phyloP scores from a whole-genome alignment of 352 stramenopile genomes.

The Aphanomyces cochlioides region DNA sequence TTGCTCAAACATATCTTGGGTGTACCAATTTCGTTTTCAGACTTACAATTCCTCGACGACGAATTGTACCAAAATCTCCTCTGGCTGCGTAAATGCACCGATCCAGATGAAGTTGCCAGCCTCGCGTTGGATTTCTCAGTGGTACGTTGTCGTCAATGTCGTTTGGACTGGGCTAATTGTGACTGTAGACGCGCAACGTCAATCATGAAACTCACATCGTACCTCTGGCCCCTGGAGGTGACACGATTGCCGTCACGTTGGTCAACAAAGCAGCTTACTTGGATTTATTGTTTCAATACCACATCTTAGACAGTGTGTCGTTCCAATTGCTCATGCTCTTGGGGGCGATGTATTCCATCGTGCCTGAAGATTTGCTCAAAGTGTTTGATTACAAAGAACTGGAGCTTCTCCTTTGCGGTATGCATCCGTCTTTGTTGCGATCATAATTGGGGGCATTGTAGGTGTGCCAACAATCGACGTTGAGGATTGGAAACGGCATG shows the following conservation, averaged over 20 bases:
- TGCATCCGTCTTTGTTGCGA: background rate
- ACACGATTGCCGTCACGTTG: slow-evolving; percentile 89
- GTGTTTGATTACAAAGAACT: slow-evolving; percentile 99
- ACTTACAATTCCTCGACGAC: slow-evolving; percentile 87
- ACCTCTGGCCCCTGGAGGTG: slow-evolving; percentile 63
- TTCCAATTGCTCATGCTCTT: slow-evolving; percentile 87
- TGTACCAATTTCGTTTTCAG: slow-evolving; percentile 83
- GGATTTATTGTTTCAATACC: slow-evolving; percentile 93
- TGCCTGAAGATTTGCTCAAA: slow-evolving; percentile 94
- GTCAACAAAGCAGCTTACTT: slow-evolving; percentile 94
- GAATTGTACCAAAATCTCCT: slow-evolving; percentile 73
- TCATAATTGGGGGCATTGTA: slow-evolving; percentile 1
- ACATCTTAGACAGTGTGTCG: slow-evolving; percentile 90
- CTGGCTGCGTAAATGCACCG: slow-evolving; percentile 44
- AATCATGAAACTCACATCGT: slow-evolving; percentile 34
- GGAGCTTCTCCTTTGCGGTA: slow-evolving; percentile 95
- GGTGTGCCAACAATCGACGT: slow-evolving; percentile 71
- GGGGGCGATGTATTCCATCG: slow-evolving; percentile 94
- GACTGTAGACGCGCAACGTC: slow-evolving; percentile 1
- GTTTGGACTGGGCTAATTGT: background rate
- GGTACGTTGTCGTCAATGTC: slow-evolving; percentile 32
- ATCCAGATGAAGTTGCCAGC: slow-evolving; percentile 68
- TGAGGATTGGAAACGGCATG: slow-evolving; percentile 79
- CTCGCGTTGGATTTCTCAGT: slow-evolving; percentile 79
- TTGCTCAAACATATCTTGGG: slow-evolving; percentile 87